These are phyloP conservation scores for Solanum pinnatisectum DNA, from an alignment of 257 asterid species.

Conservation along the genomic window DNA sequence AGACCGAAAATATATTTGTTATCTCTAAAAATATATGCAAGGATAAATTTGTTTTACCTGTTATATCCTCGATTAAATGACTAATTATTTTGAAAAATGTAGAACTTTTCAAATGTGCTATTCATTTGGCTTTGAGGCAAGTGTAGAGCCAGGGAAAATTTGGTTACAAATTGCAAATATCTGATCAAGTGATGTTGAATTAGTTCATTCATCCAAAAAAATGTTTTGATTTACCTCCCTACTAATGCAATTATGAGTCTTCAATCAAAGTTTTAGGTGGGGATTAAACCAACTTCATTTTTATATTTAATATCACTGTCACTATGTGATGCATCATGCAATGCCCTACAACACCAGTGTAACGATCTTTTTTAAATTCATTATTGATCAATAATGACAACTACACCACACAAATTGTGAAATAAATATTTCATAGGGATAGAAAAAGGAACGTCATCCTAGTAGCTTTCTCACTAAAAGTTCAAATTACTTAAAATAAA, in stretches of 20 bases:
- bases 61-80: no score
- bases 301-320: neutral
- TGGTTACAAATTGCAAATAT: neutral
- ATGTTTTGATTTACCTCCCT: neutral
- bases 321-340: neutral
- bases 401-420: neutral
- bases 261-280: neutral
- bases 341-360: no score
- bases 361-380: neutral
- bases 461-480: neutral
- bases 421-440: neutral
- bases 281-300: neutral
- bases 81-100: no score
- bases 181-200: neutral
- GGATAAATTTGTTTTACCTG: no score
- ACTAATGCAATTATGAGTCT: neutral
- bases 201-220: neutral
- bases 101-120: no score
- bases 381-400: neutral
- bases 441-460: neutral
- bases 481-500: neutral
- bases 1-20: no score
- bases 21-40: no score
- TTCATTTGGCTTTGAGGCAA: no score
- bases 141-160: neutral